Evolutionary conservation across 2,329 filamentous ascomycete species (phyloP), one percentile per base, ranked within the genome.

Genomic region (Lasiodiplodia sp.): DNA sequence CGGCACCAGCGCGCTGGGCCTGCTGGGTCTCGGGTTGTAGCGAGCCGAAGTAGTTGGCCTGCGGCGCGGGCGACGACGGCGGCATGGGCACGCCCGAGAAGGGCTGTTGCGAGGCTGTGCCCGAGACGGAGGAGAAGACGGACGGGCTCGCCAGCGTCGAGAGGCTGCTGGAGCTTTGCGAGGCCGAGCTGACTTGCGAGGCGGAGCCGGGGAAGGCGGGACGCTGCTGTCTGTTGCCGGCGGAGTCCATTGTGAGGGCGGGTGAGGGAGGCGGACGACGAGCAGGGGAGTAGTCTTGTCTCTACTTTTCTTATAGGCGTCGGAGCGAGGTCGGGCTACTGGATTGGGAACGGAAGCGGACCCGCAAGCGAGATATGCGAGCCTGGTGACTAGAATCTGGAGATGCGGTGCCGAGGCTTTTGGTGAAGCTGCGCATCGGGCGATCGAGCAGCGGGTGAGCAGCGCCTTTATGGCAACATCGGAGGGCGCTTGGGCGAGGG

Each of bases 121-220:
- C 21, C 70, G 68, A 52, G 69, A 62, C 53, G 69, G 70, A 34
- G 69, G 70, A 34, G 71, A 69, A 58, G 69, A 58, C 63, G 28
- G 68, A 40, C 62, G 70, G 58, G 23, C 69, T 70, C 70, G 76
- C 71, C 34, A 83, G 72, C 53, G 79, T 81, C 40, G 80, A 76
- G 38, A 80, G 77, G 73, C 81, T 83, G 75, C 77, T 81, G 68
- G 80, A 82, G 75, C 77, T 80, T 65, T 79, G 78, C 71, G 78
- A 82, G 53, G 75, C 73, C 2, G 80, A 79, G 28, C 75, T 75
- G 64, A 49, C 52, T 38, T 34, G 52, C 21, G 53, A 60, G 71
- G 70, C 69, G 28, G 37, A 23, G 56, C 34, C 49, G 11, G 67
- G 23, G 49, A 67, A 70, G 56, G 60, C 55, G 18, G 70, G 67